phyloP scores from a whole-genome alignment of 2,329 filamentous ascomycete genomes.

The Trichoderma harzianum region DNA sequence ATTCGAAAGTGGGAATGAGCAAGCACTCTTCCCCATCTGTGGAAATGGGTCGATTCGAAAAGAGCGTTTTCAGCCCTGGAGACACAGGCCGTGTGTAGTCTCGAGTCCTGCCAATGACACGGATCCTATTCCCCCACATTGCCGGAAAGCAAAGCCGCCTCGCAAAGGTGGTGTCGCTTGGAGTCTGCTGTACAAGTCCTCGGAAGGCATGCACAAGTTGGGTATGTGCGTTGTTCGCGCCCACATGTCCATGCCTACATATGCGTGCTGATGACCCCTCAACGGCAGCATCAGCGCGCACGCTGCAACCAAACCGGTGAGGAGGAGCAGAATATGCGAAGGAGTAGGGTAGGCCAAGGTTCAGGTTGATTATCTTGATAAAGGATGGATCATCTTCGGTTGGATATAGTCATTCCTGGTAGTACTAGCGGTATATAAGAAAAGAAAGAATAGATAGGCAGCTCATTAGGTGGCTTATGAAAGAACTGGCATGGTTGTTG shows the following conservation, averaged over 20 bases:
- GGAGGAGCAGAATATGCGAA: not conserved
- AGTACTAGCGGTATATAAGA: not conserved
- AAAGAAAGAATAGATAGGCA: not conserved
- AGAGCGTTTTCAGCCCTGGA: not conserved
- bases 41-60: not conserved
- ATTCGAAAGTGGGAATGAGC: not conserved
- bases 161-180: slow-evolving; percentile 7
- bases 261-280: slow-evolving; percentile 14
- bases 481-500: not conserved
- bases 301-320: slow-evolving; percentile 15
- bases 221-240: slow-evolving; percentile 13
- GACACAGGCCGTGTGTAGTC: not conserved
- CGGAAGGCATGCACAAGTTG: not conserved
- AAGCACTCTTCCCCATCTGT: not conserved
- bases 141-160: not conserved
- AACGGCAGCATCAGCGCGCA: slow-evolving; percentile 5
- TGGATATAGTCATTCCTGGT: not conserved
- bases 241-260: slow-evolving; percentile 9
- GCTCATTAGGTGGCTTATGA: not conserved
- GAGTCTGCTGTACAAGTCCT: not conserved
- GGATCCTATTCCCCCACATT: not conserved
- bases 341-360: not conserved
- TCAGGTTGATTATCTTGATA: not conserved
- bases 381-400: not conserved
- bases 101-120: slow-evolving; percentile 1